Evolutionary conservation across 2,329 filamentous ascomycete species (phyloP).

Genomic region (Biscogniauxia marginata): DNA sequence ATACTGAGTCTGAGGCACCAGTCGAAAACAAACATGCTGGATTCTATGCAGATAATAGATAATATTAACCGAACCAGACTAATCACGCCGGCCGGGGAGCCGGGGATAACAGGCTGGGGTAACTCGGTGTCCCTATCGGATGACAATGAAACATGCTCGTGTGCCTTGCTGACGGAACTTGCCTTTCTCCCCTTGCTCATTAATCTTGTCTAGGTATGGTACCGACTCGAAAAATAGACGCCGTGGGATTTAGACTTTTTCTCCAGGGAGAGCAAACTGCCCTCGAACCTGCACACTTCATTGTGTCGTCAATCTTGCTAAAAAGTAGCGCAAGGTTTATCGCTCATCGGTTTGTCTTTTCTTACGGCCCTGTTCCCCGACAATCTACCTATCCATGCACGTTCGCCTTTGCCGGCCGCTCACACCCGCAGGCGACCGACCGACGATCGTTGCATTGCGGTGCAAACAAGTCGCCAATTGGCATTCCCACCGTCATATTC

Average conservation of each 20-base stretch:
- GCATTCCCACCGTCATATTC: conserved; percentile 13
- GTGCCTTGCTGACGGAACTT: not conserved
- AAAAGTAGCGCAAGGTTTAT: no score
- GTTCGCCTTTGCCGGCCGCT: not conserved
- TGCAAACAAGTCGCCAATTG: conserved; percentile 9
- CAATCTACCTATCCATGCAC: not conserved
- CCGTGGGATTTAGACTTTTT: not conserved
- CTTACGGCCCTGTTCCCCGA: not conserved
- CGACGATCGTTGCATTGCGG: not conserved
- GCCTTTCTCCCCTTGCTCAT: not conserved
- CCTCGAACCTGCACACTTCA: no score
- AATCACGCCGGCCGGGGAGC: not conserved
- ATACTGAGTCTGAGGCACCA: not conserved
- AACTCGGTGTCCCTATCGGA: no score
- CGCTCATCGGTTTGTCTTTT: not conserved
- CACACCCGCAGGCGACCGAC: not conserved
- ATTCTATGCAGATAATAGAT: not conserved
- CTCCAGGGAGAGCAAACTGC: not conserved
- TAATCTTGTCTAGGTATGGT: not conserved
- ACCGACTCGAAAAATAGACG: not conserved
- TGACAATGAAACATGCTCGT: not conserved
- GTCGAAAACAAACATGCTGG: not conserved
- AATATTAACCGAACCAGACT: not conserved
- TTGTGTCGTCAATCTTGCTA: no score
- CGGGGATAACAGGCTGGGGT: not conserved